Conservation (phyloP, 169 alveolate genomes). For the Eimeria tenella region DNA sequence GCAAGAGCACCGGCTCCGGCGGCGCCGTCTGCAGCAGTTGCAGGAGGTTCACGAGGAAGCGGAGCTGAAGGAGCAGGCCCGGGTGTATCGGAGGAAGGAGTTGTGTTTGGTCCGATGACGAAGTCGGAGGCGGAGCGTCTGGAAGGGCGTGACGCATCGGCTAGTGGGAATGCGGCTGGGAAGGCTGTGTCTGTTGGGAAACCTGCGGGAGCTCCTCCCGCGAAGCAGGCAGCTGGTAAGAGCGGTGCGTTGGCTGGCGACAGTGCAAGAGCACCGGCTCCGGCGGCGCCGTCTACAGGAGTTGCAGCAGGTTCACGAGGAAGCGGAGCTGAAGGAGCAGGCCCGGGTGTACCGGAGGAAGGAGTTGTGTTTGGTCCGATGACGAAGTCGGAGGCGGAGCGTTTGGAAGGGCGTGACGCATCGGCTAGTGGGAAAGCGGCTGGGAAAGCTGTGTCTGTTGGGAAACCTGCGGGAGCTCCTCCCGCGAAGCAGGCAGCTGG, state of each 20-base stretch:
- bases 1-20: no score
- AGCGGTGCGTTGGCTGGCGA: background rate
- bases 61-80: background rate
- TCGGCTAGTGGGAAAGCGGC: background rate
- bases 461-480: background rate
- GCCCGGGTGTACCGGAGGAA: background rate
- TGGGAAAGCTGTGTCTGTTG: background rate
- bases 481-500: background rate
- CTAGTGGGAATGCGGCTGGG: background rate
- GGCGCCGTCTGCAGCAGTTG: no score
- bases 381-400: background rate
- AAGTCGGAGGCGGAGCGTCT: constrained; percentile 1
- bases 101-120: background rate
- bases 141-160: background rate
- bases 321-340: background rate
- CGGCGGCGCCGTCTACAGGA: no score
- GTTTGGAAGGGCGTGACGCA: background rate
- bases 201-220: background rate
- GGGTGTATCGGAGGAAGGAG: background rate
- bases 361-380: background rate
- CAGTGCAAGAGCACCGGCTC: no score
- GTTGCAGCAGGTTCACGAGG: background rate
- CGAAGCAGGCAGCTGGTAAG: background rate
- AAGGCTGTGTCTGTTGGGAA: background rate
- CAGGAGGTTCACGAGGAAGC: background rate